Percentiles rank a stretch among this genome's conserved stretches.
Conservation (phyloP, 768 basidiomycete genomes). For the Exidia glandulosa region DNA sequence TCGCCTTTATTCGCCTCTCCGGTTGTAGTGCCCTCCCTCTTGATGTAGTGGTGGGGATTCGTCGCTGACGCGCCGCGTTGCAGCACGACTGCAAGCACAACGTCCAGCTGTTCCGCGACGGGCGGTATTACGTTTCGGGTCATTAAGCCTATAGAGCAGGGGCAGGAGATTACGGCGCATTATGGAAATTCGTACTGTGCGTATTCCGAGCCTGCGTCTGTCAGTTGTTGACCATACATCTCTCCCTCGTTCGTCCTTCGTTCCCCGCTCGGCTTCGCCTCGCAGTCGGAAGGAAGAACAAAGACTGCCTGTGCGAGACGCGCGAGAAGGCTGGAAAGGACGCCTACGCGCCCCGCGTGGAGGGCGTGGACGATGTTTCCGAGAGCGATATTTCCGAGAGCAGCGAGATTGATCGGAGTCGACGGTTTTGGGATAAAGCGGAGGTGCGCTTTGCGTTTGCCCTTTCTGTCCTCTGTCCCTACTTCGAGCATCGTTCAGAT, state of each 20-base stretch:
- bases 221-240: too few relatives aligned
- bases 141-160: conserved; percentile 61
- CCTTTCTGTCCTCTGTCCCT: too few relatives aligned
- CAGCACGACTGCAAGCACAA: conserved; percentile 84
- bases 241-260: too few relatives aligned
- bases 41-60: too few relatives aligned
- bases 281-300: conserved; percentile 54
- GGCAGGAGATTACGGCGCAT: conserved; percentile 83
- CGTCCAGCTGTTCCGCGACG: conserved; percentile 80
- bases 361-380: conserved; percentile 37
- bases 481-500: too few relatives aligned
- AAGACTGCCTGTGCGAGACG: conserved; percentile 76
- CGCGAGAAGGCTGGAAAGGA: conserved; percentile 73
- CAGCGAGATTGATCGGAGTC: conserved; percentile 6
- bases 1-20: too few relatives aligned
- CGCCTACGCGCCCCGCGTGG: conserved; percentile 51
- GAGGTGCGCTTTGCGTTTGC: too few relatives aligned
- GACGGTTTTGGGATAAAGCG: conserved; percentile 1
- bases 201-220: too few relatives aligned
- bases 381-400: conserved; percentile 31
- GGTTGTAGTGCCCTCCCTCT: too few relatives aligned
- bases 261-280: too few relatives aligned
- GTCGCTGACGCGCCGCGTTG: too few relatives aligned
- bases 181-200: conserved; percentile 86
- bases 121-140: conserved; percentile 79